Evolutionary conservation across 202 grass and related monocot genomes (phyloP).

Genomic region (Hordeum pubiflorum): DNA sequence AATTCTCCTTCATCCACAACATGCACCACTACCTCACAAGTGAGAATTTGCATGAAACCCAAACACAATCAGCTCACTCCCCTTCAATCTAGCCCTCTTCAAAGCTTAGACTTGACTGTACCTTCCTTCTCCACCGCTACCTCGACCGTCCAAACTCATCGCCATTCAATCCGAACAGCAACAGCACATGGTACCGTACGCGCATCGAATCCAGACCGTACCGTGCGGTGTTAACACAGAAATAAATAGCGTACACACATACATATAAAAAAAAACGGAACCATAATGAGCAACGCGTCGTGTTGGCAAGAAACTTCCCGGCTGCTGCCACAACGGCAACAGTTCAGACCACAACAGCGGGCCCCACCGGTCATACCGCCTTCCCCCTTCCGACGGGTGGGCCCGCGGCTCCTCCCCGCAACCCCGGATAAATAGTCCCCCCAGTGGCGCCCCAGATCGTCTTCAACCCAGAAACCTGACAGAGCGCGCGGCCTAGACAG

Average conservation of each 20-base stretch:
- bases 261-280: no score
- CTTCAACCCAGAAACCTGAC: not conserved
- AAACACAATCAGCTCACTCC: not conserved
- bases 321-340: not conserved
- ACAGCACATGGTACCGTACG: not conserved
- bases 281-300: not conserved
- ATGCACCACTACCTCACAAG: not conserved
- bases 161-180: not conserved
- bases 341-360: not conserved
- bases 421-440: conserved; percentile 2
- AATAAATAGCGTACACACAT: no score
- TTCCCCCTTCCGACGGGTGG: not conserved
- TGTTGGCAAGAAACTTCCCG: not conserved
- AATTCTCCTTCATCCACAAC: not conserved
- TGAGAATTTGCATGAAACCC: not conserved
- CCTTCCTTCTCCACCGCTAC: no score
- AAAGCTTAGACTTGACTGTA: no score
- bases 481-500: not conserved
- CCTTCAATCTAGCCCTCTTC: no score
- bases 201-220: not conserved
- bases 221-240: no score
- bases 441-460: not conserved
- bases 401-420: not conserved
- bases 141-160: no score
- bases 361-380: not conserved